Evolutionary conservation across 768 basidiomycete genomes (phyloP).

Genomic region (Rubroboletus pulcherrimus): DNA sequence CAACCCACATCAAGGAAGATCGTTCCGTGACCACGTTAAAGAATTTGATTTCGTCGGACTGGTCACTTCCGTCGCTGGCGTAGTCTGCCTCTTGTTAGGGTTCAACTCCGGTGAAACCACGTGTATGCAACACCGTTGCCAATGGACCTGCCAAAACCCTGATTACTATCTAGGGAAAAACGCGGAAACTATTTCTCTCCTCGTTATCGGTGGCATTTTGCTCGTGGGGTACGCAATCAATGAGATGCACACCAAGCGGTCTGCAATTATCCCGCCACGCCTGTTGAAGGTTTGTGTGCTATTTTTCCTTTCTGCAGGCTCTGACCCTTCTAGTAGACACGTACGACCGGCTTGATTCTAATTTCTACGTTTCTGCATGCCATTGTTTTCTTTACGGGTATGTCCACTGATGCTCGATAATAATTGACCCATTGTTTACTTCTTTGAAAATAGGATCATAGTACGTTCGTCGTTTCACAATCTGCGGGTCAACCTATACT

Average conservation of each 20-base stretch:
- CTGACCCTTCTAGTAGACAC: slow-evolving; percentile 27
- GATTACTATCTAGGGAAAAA: slow-evolving; percentile 23
- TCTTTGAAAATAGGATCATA: slow-evolving; percentile 20
- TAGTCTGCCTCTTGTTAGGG: slow-evolving; percentile 38
- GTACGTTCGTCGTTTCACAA: slow-evolving; percentile 11
- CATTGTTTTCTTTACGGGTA: slow-evolving; percentile 32
- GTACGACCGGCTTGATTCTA: slow-evolving; percentile 35
- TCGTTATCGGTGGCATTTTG: slow-evolving; percentile 33
- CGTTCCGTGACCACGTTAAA: slow-evolving; percentile 29
- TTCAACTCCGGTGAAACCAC: slow-evolving; percentile 34
- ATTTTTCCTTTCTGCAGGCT: not conserved
- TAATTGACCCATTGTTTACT: not conserved
- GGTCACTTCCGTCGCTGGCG: slow-evolving; percentile 30
- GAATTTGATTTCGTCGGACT: slow-evolving; percentile 43
- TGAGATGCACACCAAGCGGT: slow-evolving; percentile 32
- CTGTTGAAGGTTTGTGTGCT: slow-evolving; percentile 31
- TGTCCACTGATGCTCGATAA: not conserved
- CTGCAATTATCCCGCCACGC: slow-evolving; percentile 39
- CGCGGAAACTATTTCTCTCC: slow-evolving; percentile 34
- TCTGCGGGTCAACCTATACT: not conserved
- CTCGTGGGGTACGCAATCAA: slow-evolving; percentile 31
- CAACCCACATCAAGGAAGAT: slow-evolving; percentile 31
- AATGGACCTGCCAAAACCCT: not conserved
- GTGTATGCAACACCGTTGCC: slow-evolving; percentile 20
- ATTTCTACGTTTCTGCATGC: slow-evolving; percentile 34